Conservation (phyloP, 2,329 filamentous ascomycete species). For the Gaeumannomyces tritici region DNA sequence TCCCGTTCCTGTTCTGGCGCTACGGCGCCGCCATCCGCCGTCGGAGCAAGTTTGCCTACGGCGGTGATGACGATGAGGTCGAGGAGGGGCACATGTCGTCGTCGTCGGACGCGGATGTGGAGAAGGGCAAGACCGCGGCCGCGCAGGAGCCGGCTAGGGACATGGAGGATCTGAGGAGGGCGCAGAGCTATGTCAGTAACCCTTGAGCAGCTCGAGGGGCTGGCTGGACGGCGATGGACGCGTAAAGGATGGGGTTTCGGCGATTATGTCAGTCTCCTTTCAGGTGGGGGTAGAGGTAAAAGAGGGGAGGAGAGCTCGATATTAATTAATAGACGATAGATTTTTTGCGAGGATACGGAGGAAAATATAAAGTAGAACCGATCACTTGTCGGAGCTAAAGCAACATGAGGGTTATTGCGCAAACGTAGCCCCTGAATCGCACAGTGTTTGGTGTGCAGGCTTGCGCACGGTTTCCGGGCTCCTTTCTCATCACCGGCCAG, state of each 20-base stretch:
- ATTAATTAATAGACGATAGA: too few relatives aligned
- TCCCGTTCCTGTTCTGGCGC: conserved; percentile 75
- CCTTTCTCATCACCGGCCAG: background rate
- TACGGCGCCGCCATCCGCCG: conserved; percentile 63
- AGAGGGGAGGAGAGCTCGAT: too few relatives aligned
- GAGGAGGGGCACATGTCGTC: conserved; percentile 8
- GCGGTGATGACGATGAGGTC: conserved; percentile 39
- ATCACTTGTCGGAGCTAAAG: too few relatives aligned
- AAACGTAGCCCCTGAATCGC: background rate
- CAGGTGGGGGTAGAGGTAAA: too few relatives aligned
- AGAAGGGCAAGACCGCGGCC: conserved; percentile 22
- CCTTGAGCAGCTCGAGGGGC: conserved; percentile 19
- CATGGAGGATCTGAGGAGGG: conserved; percentile 29
- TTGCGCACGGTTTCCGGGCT: background rate
- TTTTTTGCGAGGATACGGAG: too few relatives aligned
- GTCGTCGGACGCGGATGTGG: conserved; percentile 26
- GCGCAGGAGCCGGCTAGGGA: conserved; percentile 14
- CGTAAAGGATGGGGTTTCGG: too few relatives aligned
- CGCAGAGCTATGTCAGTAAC: conserved; percentile 36
- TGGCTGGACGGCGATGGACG: too few relatives aligned
- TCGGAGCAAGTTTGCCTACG: conserved; percentile 64
- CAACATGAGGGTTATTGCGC: too few relatives aligned
- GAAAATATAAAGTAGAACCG: too few relatives aligned
- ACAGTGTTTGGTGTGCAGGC: background rate
- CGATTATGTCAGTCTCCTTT: too few relatives aligned